phyloP scores from a whole-genome alignment of 2,329 filamentous ascomycete genomes.

The Emmonsia crescens region DNA sequence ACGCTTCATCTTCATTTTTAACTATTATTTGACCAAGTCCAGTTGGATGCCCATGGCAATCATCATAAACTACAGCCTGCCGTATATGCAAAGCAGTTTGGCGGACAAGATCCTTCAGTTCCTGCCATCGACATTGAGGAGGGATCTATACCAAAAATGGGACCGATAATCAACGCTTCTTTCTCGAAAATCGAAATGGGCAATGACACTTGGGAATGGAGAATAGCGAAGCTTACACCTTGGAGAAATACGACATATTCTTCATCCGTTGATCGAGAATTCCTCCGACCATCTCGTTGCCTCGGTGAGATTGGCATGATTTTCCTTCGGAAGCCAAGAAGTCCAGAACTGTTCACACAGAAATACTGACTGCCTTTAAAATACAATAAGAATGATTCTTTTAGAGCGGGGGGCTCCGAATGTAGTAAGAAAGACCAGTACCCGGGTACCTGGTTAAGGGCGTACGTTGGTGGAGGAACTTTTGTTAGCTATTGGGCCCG shows the following conservation, averaged over 20 bases:
- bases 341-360: not conserved
- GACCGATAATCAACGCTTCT: not conserved
- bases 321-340: not conserved
- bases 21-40: conserved; percentile 36
- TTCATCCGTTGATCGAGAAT: conserved; percentile 27
- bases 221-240: conserved; percentile 28
- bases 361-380: not conserved
- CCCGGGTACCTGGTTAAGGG: not conserved
- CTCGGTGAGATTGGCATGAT: conserved; percentile 24
- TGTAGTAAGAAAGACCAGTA: not conserved
- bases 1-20: conserved; percentile 35
- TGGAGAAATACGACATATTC: conserved; percentile 37
- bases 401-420: not conserved
- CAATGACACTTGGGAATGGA: conserved; percentile 29
- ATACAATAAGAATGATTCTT: not conserved
- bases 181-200: not conserved
- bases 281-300: conserved; percentile 22
- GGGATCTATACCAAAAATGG: conserved; percentile 26
- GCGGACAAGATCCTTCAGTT: conserved; percentile 35
- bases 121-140: conserved; percentile 35
- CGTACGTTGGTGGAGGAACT: not conserved
- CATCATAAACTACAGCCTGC: conserved; percentile 36
- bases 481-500: not conserved
- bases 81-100: conserved; percentile 35
- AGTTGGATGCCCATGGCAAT: conserved; percentile 32